Evolutionary conservation across 2,329 filamentous ascomycete genomes (phyloP).

Genomic region (Metarhizium brunneum): DNA sequence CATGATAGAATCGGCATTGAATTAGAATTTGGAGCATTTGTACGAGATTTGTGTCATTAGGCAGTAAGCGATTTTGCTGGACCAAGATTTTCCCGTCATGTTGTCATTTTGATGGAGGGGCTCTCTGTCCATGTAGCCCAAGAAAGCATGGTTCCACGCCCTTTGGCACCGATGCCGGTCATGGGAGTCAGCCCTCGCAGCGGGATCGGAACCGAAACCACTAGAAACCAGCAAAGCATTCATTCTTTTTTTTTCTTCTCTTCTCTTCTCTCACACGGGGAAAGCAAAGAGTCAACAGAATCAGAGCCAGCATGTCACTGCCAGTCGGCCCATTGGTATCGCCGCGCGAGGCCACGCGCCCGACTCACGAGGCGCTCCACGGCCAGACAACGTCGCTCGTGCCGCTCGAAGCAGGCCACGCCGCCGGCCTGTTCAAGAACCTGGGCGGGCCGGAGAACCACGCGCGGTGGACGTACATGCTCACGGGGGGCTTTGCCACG

Average conservation of each 20-base stretch:
- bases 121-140: too few species aligned
- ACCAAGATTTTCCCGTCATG: too few species aligned
- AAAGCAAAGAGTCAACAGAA: not conserved
- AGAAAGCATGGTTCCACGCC: too few species aligned
- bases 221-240: too few species aligned
- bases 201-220: too few species aligned
- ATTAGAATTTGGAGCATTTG: not conserved
- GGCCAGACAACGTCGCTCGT: conserved; percentile 23
- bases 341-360: conserved; percentile 5
- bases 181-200: too few species aligned
- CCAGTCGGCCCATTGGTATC: conserved; percentile 4
- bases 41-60: not conserved
- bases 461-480: conserved; percentile 25
- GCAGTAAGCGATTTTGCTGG: too few species aligned
- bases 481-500: conserved; percentile 14
- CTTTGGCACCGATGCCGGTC: too few species aligned
- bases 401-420: conserved; percentile 17
- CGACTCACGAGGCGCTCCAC: conserved; percentile 12
- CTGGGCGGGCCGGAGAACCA: conserved; percentile 22
- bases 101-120: too few species aligned
- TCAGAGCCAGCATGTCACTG: not conserved
- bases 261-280: not conserved
- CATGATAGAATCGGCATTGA: not conserved
- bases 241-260: not conserved
- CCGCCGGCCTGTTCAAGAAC: conserved; percentile 19